These are phyloP conservation scores for Flammula alnicola DNA, from an alignment of 1,284 basidiomycete species.

Conservation along the genomic window DNA sequence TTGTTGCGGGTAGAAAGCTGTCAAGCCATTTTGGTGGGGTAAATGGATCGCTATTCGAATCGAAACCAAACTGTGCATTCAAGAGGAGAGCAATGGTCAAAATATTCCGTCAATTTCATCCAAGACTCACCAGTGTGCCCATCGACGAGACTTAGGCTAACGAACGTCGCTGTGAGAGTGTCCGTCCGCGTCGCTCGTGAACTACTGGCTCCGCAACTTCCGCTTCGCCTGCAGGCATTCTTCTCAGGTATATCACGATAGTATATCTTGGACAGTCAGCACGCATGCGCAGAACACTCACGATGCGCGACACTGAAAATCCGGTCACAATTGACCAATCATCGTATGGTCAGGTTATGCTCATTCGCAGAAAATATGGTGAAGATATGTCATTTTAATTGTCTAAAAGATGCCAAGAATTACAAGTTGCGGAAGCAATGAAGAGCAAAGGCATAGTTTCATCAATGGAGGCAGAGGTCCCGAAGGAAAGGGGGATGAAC, in stretches of 20 bases:
- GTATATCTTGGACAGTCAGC: conserved; percentile 20
- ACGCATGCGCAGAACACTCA: conserved; percentile 20
- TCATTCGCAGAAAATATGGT: conserved; percentile 1
- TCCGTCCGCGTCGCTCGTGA: conserved; percentile 16
- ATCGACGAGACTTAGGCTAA: conserved; percentile 17
- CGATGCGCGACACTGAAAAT: conserved; percentile 13
- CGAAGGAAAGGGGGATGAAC: not conserved
- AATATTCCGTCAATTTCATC: too few species aligned
- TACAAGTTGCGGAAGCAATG: conserved; percentile 8
- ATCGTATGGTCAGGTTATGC: conserved; percentile 9
- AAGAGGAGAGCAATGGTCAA: conserved; percentile 9
- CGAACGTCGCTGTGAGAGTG: conserved; percentile 22
- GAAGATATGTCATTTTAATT: conserved; percentile 15
- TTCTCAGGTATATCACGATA: conserved; percentile 29
- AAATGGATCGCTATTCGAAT: conserved; percentile 16
- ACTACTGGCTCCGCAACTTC: conserved; percentile 19
- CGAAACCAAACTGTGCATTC: conserved; percentile 15
- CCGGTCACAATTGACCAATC: conserved; percentile 14
- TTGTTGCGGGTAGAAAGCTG: conserved; percentile 35
- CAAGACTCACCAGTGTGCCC: conserved; percentile 21
- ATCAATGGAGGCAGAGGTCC: conserved; percentile 3
- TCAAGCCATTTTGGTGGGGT: conserved; percentile 28
- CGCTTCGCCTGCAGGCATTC: conserved; percentile 21
- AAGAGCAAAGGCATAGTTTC: not conserved
- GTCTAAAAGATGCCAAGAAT: conserved; percentile 17